Evolutionary conservation across 352 stramenopile genomes (phyloP).

Genomic region (Pythium graminicola): DNA sequence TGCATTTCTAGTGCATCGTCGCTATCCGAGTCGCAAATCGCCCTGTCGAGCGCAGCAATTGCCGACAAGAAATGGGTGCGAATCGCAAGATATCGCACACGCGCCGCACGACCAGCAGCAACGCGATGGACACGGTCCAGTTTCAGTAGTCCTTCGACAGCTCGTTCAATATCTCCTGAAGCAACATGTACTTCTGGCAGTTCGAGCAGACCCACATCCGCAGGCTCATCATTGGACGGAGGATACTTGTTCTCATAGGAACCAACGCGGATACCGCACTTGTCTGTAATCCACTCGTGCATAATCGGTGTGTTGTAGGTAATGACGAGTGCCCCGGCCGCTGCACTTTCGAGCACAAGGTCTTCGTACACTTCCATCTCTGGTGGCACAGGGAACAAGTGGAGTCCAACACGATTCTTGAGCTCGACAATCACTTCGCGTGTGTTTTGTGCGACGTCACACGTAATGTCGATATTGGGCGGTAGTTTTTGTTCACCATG

Average conservation of each 20-base stretch:
- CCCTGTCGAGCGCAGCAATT: slow-evolving; percentile 51
- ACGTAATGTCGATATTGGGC: slow-evolving; percentile 54
- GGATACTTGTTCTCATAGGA: slow-evolving; percentile 33
- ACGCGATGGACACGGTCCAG: slow-evolving; percentile 54
- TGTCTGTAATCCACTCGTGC: slow-evolving; percentile 63
- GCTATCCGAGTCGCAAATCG: slow-evolving; percentile 48
- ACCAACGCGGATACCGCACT: slow-evolving; percentile 45
- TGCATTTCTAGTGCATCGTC: slow-evolving; percentile 39
- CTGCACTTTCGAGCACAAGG: slow-evolving; percentile 42
- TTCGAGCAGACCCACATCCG: slow-evolving; percentile 21
- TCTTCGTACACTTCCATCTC: slow-evolving; percentile 52
- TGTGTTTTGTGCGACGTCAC: slow-evolving; percentile 35
- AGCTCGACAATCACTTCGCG: slow-evolving; percentile 35
- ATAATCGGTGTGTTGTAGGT: slow-evolving; percentile 69
- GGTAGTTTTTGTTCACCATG: slow-evolving; percentile 15
- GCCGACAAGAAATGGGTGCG: slow-evolving; percentile 63
- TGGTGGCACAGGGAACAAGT: slow-evolving; percentile 55
- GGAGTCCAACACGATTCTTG: slow-evolving; percentile 60
- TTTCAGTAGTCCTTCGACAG: slow-evolving; percentile 34
- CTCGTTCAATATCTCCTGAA: slow-evolving; percentile 47
- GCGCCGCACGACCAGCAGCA: slow-evolving; percentile 41
- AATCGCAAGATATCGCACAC: slow-evolving; percentile 53
- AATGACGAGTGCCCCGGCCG: slow-evolving; percentile 49
- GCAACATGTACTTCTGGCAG: slow-evolving; percentile 46
- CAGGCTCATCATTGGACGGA: background rate